These are phyloP conservation scores for Scytalidium sp. DNA, from an alignment of 2,329 filamentous ascomycete species.

Conservation along the genomic window DNA sequence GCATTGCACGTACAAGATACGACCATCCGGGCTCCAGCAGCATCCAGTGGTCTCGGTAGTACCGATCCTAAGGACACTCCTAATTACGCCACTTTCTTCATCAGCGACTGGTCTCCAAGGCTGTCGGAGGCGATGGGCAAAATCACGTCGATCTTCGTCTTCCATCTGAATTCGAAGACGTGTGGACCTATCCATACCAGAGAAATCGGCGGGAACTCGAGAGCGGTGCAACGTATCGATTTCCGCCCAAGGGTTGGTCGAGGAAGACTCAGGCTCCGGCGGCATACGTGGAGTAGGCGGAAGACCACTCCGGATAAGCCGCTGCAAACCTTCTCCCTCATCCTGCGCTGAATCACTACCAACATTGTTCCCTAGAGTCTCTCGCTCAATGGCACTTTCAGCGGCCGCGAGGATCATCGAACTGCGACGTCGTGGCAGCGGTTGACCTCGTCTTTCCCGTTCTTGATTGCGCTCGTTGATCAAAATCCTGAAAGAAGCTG, in stretches of 20 bases:
- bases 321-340: not conserved
- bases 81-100: conserved; percentile 22
- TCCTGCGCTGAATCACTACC: not conserved
- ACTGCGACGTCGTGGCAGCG: conserved; percentile 20
- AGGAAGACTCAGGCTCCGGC: conserved; percentile 22
- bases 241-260: conserved; percentile 36
- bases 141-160: conserved; percentile 29
- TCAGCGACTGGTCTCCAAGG: conserved; percentile 23
- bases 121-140: conserved; percentile 21
- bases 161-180: conserved; percentile 23
- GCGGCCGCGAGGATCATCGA: conserved; percentile 22
- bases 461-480: conserved; percentile 32
- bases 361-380: conserved; percentile 6
- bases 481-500: conserved; percentile 27
- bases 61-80: conserved; percentile 38
- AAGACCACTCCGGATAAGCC: not conserved
- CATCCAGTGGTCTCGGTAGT: conserved; percentile 59
- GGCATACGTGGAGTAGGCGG: conserved; percentile 14
- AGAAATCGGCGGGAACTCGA: conserved; percentile 25
- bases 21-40: conserved; percentile 60
- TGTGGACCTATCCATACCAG: conserved; percentile 17
- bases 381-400: conserved; percentile 17
- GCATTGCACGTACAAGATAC: conserved; percentile 50
- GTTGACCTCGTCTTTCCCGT: conserved; percentile 21
- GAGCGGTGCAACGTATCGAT: conserved; percentile 38